Conservation (phyloP, 2,329 filamentous ascomycete genomes). For the Microdochium bolleyi region DNA sequence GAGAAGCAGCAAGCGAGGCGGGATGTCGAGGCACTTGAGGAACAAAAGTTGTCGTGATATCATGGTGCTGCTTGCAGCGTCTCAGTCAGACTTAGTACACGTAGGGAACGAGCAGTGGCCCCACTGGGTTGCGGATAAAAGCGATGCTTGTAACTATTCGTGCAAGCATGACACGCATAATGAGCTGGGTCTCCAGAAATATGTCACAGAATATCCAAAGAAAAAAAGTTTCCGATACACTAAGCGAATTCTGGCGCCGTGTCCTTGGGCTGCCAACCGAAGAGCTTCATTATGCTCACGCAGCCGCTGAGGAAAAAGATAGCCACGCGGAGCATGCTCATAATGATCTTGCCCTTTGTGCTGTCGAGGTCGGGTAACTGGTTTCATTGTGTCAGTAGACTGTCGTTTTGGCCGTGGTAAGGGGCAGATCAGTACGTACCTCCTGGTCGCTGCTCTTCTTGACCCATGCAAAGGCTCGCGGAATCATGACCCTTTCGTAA, state of each 20-base stretch:
- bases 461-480: conserved; percentile 5
- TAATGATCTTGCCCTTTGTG: not conserved
- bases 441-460: conserved; percentile 1
- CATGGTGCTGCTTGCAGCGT: not conserved
- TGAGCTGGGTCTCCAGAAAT: no score
- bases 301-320: not conserved
- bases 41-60: not conserved
- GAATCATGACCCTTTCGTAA: conserved; percentile 4
- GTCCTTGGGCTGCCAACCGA: conserved; percentile 2
- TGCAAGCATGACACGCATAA: no score
- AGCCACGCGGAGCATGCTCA: not conserved
- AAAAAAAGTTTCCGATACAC: not conserved
- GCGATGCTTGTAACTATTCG: no score
- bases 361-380: not conserved
- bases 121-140: no score
- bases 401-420: not conserved
- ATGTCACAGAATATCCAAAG: no score
- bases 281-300: not conserved
- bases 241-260: not conserved
- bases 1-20: conserved; percentile 3
- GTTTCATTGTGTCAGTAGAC: not conserved
- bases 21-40: not conserved
- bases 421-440: not conserved
- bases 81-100: not conserved
- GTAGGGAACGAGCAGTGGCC: no score